Evolutionary conservation across 192 early-diverging fungal genomes (phyloP).

Genomic region (Chytriomyces sp.): DNA sequence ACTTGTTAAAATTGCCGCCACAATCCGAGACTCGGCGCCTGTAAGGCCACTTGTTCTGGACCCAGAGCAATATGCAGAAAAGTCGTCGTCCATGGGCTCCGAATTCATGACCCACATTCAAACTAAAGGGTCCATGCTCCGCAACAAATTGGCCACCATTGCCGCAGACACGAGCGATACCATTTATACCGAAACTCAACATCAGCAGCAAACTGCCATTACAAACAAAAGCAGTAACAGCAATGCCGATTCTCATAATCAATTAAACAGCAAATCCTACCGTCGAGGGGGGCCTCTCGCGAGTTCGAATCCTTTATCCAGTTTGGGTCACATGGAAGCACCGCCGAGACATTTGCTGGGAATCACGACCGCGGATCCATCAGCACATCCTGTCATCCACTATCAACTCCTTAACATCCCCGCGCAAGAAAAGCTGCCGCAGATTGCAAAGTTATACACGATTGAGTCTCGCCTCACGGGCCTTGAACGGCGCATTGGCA

Average conservation of each 20-base stretch:
- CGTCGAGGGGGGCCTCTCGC: not conserved
- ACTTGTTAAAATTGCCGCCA: not conserved
- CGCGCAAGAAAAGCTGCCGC: not conserved
- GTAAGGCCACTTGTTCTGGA: not conserved
- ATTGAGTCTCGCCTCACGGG: conserved; percentile 3
- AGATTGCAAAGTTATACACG: not conserved
- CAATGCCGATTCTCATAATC: no score
- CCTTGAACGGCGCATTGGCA: conserved; percentile 23
- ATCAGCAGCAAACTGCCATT: not conserved
- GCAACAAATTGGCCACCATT: conserved; percentile 11
- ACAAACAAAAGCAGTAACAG: not conserved
- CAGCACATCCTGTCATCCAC: not conserved
- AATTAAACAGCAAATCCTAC: not conserved
- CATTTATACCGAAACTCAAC: not conserved
- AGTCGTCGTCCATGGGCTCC: conserved; percentile 2
- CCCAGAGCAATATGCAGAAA: not conserved
- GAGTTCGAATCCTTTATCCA: not conserved
- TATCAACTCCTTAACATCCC: conserved; percentile 11
- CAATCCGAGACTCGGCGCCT: not conserved
- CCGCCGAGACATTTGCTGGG: not conserved
- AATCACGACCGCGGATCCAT: not conserved
- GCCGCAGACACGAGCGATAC: not conserved
- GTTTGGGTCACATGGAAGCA: not conserved
- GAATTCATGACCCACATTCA: conserved; percentile 1
- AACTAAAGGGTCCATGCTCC: not conserved